phyloP scores from a whole-genome alignment of 2,329 filamentous ascomycete species.

The Xylariaceae sp. region DNA sequence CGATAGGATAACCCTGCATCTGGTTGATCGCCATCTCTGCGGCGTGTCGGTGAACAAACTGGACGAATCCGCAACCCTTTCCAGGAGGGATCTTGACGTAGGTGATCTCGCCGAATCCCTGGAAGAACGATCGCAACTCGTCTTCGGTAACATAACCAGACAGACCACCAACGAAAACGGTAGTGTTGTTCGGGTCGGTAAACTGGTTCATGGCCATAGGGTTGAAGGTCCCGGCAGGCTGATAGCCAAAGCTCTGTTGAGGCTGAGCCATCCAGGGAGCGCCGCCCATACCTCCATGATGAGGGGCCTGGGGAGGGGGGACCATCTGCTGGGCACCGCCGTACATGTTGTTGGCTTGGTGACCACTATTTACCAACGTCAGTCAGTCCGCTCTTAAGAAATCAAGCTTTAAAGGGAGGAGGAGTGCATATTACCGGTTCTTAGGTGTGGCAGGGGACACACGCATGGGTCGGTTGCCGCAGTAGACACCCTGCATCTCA shows the following conservation, averaged over 20 bases:
- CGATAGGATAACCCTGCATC: constrained; percentile 99
- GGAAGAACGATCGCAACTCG: constrained; percentile 99
- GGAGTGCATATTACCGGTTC: constrained; percentile 56
- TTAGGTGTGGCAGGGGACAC: constrained; percentile 97
- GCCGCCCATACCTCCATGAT: constrained; percentile 36
- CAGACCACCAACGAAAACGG: constrained; percentile 93
- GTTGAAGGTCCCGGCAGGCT: constrained; percentile 43
- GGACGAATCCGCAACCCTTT: constrained; percentile 98
- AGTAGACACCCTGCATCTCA: constrained; percentile 99
- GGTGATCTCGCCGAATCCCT: constrained; percentile 98
- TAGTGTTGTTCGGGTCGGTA: constrained; percentile 99
- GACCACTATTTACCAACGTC: constrained; percentile 28
- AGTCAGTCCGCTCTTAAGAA: constrained; percentile 6
- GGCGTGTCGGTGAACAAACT: constrained; percentile 97
- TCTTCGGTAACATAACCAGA: constrained; percentile 98
- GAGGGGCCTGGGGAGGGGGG: constrained; percentile 37
- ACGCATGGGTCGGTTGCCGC: constrained; percentile 96
- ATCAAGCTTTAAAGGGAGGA: neutral
- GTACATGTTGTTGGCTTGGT: constrained; percentile 38
- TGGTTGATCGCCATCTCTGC: constrained; percentile 99
- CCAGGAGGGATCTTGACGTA: constrained; percentile 99
- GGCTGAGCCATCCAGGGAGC: constrained; percentile 38
- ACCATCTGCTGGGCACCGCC: constrained; percentile 36
- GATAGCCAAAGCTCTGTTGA: constrained; percentile 33
- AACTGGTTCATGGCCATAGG: constrained; percentile 88